A percentile compares a stretch with the other conserved stretches of the same genome.
phyloP scores from a whole-genome alignment of 257 asterid species.

The Plantago ovata region DNA sequence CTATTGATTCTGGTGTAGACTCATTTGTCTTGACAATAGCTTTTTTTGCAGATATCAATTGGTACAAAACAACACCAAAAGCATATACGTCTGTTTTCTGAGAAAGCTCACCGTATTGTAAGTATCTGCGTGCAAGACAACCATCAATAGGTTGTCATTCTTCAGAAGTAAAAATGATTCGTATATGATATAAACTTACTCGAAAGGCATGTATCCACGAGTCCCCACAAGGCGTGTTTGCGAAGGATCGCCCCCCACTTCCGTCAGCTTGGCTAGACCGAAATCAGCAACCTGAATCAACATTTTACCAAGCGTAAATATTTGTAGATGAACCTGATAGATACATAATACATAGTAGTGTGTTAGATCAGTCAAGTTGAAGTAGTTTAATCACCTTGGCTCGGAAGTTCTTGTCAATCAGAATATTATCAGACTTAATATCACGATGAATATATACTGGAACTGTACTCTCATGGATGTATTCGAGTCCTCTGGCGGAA shows the following conservation, averaged over 20 bases:
- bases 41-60: slow-evolving; percentile 65
- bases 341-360: no score
- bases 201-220: slow-evolving; percentile 86
- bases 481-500: slow-evolving; percentile 92
- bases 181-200: slow-evolving; percentile 32
- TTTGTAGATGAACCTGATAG: not conserved
- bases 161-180: not conserved
- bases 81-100: slow-evolving; percentile 77
- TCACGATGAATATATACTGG: slow-evolving; percentile 85
- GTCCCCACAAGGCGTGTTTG: slow-evolving; percentile 83
- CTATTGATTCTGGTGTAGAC: slow-evolving; percentile 48
- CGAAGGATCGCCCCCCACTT: slow-evolving; percentile 63
- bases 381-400: slow-evolving; percentile 50
- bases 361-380: not conserved
- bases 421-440: slow-evolving; percentile 70
- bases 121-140: slow-evolving; percentile 45
- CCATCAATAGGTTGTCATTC: not conserved
- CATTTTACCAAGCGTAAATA: not conserved
- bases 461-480: slow-evolving; percentile 86
- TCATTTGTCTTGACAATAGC: slow-evolving; percentile 63
- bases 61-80: slow-evolving; percentile 77
- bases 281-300: slow-evolving; percentile 76
- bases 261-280: slow-evolving; percentile 75
- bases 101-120: slow-evolving; percentile 74
- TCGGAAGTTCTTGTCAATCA: slow-evolving; percentile 63